Conservation (phyloP, 2,329 filamentous ascomycete species). For the Penicillium sp. region DNA sequence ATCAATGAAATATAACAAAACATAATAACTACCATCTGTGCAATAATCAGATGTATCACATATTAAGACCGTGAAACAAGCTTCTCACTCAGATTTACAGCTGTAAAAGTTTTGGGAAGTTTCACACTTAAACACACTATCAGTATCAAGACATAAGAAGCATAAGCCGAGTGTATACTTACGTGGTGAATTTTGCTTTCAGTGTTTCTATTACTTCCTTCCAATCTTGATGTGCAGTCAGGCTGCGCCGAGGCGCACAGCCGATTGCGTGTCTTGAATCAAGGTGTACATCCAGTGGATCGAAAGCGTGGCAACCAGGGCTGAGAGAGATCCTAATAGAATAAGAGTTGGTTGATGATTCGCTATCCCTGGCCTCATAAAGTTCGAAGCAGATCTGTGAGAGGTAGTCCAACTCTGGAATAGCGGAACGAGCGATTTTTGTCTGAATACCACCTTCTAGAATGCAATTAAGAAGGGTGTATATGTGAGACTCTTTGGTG, state of each 20-base stretch:
- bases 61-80: conserved; percentile 29
- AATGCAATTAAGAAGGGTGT: conserved; percentile 96
- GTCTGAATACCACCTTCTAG: conserved; percentile 95
- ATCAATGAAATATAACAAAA: no score
- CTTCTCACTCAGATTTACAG: conserved; percentile 57
- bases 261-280: conserved; percentile 97
- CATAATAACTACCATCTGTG: not conserved
- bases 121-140: conserved; percentile 48
- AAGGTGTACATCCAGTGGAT: conserved; percentile 93
- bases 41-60: not conserved
- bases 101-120: conserved; percentile 56
- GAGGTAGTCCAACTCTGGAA: conserved; percentile 95
- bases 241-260: conserved; percentile 83
- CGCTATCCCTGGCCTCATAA: conserved; percentile 88
- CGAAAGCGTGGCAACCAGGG: conserved; percentile 94
- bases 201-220: conserved; percentile 96
- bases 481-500: conserved; percentile 98
- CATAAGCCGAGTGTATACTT: conserved; percentile 46
- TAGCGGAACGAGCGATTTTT: conserved; percentile 93
- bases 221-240: conserved; percentile 94
- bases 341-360: conserved; percentile 82
- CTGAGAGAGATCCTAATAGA: conserved; percentile 95
- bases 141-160: conserved; percentile 1
- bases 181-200: conserved; percentile 93
- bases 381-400: conserved; percentile 98